phyloP scores from a whole-genome alignment of 805 yeast genomes.

The Myxozyma kluyveri region DNA sequence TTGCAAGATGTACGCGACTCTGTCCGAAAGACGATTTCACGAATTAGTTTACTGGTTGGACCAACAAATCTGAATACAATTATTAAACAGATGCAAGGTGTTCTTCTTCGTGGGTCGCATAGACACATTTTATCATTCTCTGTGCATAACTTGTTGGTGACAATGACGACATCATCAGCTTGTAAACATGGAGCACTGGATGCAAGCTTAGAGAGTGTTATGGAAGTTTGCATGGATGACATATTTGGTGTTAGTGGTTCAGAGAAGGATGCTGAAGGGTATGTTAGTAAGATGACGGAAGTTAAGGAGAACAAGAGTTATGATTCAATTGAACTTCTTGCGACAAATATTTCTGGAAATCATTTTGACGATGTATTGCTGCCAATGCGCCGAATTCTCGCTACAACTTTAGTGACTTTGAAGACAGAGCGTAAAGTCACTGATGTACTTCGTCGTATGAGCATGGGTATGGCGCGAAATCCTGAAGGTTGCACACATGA shows the following conservation, averaged over 20 bases:
- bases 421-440: conserved; percentile 72
- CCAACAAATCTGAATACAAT: conserved; percentile 70
- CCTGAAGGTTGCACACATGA: conserved; percentile 54
- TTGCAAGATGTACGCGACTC: conserved; percentile 87
- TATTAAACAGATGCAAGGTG: conserved; percentile 70
- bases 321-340: conserved; percentile 78
- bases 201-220: conserved; percentile 54
- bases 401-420: conserved; percentile 61
- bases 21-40: conserved; percentile 70
- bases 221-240: conserved; percentile 83
- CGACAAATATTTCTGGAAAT: conserved; percentile 59
- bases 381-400: conserved; percentile 63
- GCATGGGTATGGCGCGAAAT: conserved; percentile 77
- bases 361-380: conserved; percentile 56
- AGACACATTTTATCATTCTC: conserved; percentile 89
- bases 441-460: conserved; percentile 71
- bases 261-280: conserved; percentile 93
- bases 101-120: conserved; percentile 86
- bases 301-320: conserved; percentile 84
- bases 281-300: conserved; percentile 80
- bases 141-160: conserved; percentile 66
- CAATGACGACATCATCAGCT: conserved; percentile 42
- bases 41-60: conserved; percentile 65
- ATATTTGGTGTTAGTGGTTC: conserved; percentile 87
- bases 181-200: conserved; percentile 73